Evolutionary conservation across 164 flowering plant species (phyloP).

Genomic region (grape (Vitis vinifera)): ASM3070453v1 NC_081820.1:1796501-1797000

Average conservation of each 20-base stretch:
- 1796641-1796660: conserved; percentile 17
- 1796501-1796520: background rate
- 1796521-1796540: background rate
- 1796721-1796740: conserved; percentile 14
- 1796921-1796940: background rate
- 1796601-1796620: background rate
- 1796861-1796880: no score
- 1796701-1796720: conserved; percentile 16
- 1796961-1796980: conserved; percentile 19
- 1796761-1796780: conserved; percentile 18
- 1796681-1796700: conserved; percentile 26
- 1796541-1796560: background rate
- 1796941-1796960: background rate
- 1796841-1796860: no score
- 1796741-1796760: conserved; percentile 26
- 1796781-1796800: conserved; percentile 10
- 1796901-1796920: background rate
- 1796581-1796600: background rate
- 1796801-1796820: conserved; percentile 6
- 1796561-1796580: no score
- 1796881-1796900: no score
- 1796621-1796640: background rate
- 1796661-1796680: conserved; percentile 33
- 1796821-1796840: background rate
- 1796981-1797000: conserved; percentile 22